Evolutionary conservation across 371 early-diverging fungal genomes (phyloP).

Genomic region (Globomyces sp.): DNA sequence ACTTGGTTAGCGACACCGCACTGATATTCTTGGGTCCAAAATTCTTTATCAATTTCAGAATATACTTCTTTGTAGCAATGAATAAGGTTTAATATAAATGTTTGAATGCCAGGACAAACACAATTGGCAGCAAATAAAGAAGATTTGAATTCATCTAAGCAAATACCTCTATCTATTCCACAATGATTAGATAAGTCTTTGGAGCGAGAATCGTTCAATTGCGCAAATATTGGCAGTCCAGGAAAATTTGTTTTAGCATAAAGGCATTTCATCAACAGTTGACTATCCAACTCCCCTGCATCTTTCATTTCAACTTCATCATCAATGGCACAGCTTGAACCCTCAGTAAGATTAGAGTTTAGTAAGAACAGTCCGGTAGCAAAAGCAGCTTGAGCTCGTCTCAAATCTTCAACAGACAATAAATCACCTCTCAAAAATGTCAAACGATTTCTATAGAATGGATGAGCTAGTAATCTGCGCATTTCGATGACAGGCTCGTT

Average conservation of each 20-base stretch:
- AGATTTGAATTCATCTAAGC: constrained; percentile 48
- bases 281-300: constrained; percentile 40
- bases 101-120: constrained; percentile 42
- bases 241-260: constrained; percentile 42
- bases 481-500: constrained; percentile 35
- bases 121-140: constrained; percentile 42
- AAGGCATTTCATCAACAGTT: constrained; percentile 44
- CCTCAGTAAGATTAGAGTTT: constrained; percentile 18
- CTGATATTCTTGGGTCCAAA: constrained; percentile 46
- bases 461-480: constrained; percentile 41
- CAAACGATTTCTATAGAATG: constrained; percentile 41
- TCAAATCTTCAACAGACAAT: constrained; percentile 36
- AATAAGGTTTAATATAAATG: constrained; percentile 44
- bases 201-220: constrained; percentile 45
- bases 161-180: constrained; percentile 44
- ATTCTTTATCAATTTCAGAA: constrained; percentile 7
- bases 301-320: constrained; percentile 40
- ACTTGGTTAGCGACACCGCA: constrained; percentile 45
- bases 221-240: constrained; percentile 43
- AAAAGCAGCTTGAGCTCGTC: constrained; percentile 31
- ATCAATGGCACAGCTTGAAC: constrained; percentile 3
- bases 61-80: constrained; percentile 34
- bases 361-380: constrained; percentile 46
- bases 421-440: constrained; percentile 40
- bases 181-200: constrained; percentile 43